Base-by-base conservation (phyloP, 495 filamentous ascomycete species). In the Hypoxylon lienhwacheense region DNA sequence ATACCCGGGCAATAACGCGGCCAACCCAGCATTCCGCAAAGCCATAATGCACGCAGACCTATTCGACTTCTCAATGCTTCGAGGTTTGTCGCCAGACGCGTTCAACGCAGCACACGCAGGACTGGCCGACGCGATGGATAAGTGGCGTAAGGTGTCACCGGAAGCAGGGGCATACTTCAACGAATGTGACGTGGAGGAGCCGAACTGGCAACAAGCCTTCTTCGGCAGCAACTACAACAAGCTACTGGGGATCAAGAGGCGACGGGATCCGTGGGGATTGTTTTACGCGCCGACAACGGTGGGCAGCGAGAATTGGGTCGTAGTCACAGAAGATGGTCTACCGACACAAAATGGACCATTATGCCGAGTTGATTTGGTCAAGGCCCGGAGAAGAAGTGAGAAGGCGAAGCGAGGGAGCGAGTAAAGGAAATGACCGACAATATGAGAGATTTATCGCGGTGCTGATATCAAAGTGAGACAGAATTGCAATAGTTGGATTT, bases 131-230 rank as follows among this genome's bases (percentile, higher is more conserved):
- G 51, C 47, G 0, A 61, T 66, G 53, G 55, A 70, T 10, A 22
- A 46, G 22, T 59, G 61, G 52, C 55, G 64, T 21, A 63, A 45
- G 15, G 59, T 73, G 7, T 66, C 70, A 1, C 69, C 69, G 1
- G 72, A 69, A 0, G 68, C 69, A 0, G 78, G 76, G 0, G 74
- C 67, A 0, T 81, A 81, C 26, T 20, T 72, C 0, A 78, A 73
- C 34, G 78, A 84, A 66, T 73, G 65, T 19, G 80, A 87, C 63
- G 66, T 80, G n/a, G 69, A 78, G 39, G 83, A 87, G 65, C 83
- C 84, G 0, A 63, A 83, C 40, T 87, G 81, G 69, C 78, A 84
- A 41, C 70, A 77, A 58, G 75, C 79, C 0, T 89, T 85, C 67
- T 89, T 77, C 35, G 85, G 73, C 3, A 47, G 7, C 1, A 74